Evolutionary conservation across 176 grass and related monocot genomes (phyloP).

Genomic region (Rhynchospora tenuis): DNA sequence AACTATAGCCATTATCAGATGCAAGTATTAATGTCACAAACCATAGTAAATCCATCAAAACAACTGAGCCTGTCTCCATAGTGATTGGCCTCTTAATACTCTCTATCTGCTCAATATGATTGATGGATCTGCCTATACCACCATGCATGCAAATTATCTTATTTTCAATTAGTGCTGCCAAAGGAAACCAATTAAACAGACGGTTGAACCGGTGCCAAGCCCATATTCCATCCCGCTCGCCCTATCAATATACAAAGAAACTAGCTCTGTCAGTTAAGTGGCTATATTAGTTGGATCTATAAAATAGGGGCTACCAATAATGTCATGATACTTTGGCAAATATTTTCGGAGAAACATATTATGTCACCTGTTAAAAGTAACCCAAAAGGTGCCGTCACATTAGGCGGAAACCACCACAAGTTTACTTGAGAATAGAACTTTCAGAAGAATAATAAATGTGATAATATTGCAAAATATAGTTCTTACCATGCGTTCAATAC

Average conservation of each 20-base stretch:
- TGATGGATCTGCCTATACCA: slow-evolving; percentile 95
- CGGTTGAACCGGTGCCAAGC: slow-evolving; percentile 89
- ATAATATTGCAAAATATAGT: background rate
- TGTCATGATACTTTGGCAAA: background rate
- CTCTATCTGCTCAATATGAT: slow-evolving; percentile 96
- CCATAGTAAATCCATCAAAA: slow-evolving; percentile 99
- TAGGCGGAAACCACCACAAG: background rate
- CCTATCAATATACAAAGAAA: slow-evolving; percentile 47
- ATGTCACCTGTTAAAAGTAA: too few species aligned
- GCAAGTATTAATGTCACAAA: slow-evolving; percentile 28
- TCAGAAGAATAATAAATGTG: background rate
- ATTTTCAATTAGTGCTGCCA: slow-evolving; percentile 92
- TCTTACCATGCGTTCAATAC: slow-evolving; percentile 96
- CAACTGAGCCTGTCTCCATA: slow-evolving; percentile 97
- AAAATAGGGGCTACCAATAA: background rate
- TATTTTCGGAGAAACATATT: background rate
- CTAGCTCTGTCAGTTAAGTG: background rate
- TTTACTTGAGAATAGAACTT: background rate
- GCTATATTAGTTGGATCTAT: background rate
- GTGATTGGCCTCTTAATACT: slow-evolving; percentile 89
- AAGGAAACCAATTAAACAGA: slow-evolving; percentile 97
- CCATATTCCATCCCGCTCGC: slow-evolving; percentile 97
- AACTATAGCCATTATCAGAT: background rate
- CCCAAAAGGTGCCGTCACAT: background rate
- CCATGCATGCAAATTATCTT: slow-evolving; percentile 99